Evolutionary conservation across 768 basidiomycete species (phyloP).

Genomic region (Suillus decipiens): DNA sequence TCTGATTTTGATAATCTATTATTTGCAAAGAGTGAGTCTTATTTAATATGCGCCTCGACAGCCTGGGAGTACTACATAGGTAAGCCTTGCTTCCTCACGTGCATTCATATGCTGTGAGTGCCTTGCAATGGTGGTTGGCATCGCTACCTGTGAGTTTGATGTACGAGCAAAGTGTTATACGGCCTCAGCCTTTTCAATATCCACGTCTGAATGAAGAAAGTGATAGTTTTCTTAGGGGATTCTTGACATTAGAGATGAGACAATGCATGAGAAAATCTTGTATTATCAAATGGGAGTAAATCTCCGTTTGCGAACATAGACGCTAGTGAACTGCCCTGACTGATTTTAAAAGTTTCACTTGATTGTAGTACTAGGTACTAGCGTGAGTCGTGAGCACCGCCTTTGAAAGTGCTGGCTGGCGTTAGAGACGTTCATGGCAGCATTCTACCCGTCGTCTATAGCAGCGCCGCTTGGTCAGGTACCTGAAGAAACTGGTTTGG

Average conservation of each 20-base stretch:
- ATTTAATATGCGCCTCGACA: conserved; percentile 5
- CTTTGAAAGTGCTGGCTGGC: conserved; percentile 15
- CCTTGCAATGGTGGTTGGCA: background rate
- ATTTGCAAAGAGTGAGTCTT: background rate
- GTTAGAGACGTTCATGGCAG: conserved; percentile 26
- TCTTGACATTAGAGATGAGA: conserved; percentile 2
- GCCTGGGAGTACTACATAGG: conserved; percentile 11
- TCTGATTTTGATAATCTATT: conserved; percentile 1
- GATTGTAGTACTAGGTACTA: background rate
- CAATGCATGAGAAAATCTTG: conserved; percentile 1
- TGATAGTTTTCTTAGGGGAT: background rate
- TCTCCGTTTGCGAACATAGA: conserved; percentile 3
- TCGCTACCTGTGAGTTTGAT: background rate
- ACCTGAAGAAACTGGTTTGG: conserved; percentile 48
- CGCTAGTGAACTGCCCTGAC: background rate
- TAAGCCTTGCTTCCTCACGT: conserved; percentile 8
- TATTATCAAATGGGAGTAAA: conserved; percentile 1
- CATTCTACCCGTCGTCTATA: conserved; percentile 51
- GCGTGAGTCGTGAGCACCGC: conserved; percentile 22
- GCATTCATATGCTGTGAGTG: background rate
- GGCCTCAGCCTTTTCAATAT: background rate
- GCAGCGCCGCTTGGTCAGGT: conserved; percentile 48
- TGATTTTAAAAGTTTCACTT: conserved; percentile 10
- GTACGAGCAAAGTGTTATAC: background rate
- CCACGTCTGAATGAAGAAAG: background rate